Evolutionary conservation across 1,139 yeast genomes (phyloP).

Genomic region (Debaryomyces udenii): DNA sequence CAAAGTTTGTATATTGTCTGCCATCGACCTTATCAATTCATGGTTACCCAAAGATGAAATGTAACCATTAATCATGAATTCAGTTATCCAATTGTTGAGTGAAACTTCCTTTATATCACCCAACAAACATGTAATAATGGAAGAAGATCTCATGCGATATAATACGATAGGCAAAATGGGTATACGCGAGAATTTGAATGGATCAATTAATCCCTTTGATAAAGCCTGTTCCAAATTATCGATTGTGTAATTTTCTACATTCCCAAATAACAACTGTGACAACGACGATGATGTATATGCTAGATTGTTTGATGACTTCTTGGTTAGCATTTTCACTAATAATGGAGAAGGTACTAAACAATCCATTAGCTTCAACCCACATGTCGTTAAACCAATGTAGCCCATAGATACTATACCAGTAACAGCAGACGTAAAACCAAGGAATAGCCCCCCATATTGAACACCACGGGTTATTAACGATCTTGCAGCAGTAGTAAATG

Average conservation of each 20-base stretch:
- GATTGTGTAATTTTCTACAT: constrained; percentile 23
- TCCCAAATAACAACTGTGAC: constrained; percentile 24
- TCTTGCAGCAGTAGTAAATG: constrained; percentile 25
- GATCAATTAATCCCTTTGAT: constrained; percentile 41
- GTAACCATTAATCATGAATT: constrained; percentile 40
- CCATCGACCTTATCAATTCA: constrained; percentile 22
- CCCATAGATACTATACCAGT: constrained; percentile 49
- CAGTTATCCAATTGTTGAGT: constrained; percentile 31
- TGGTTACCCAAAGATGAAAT: constrained; percentile 46
- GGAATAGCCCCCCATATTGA: constrained; percentile 36
- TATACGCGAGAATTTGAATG: constrained; percentile 42
- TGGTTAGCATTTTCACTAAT: constrained; percentile 33
- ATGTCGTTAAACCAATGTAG: constrained; percentile 43
- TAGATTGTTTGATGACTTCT: constrained; percentile 8
- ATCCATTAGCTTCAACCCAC: constrained; percentile 46
- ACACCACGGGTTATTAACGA: constrained; percentile 26
- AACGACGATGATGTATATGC: constrained; percentile 17
- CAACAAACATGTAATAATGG: constrained; percentile 34
- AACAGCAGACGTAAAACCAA: constrained; percentile 44
- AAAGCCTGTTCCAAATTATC: constrained; percentile 40
- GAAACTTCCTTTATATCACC: constrained; percentile 16
- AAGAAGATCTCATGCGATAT: constrained; percentile 44
- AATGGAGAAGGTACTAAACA: constrained; percentile 40
- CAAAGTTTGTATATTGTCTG: constrained; percentile 15
- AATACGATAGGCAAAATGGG: constrained; percentile 45